Percentiles rank a stretch among this genome's conserved stretches.
phyloP scores from a whole-genome alignment of 108 stramenopile species.

The Mayamaea pseudoterrestris region DNA sequence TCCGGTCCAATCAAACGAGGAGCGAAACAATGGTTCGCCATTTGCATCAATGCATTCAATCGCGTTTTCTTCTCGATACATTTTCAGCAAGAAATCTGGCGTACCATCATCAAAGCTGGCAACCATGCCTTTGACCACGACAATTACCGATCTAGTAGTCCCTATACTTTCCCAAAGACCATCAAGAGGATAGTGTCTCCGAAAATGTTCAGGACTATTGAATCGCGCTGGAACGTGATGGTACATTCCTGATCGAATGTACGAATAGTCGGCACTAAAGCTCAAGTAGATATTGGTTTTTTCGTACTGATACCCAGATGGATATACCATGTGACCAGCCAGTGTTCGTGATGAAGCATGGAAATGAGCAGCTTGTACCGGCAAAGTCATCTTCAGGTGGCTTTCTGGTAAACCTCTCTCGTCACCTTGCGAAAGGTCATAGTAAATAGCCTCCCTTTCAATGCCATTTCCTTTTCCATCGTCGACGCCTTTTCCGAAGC shows the following conservation, averaged over 20 bases:
- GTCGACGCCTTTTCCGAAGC: no score
- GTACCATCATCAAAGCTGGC: no score
- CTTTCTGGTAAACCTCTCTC: background rate
- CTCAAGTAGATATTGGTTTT: background rate
- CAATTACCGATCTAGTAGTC: background rate
- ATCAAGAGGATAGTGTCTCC: constrained; percentile 1
- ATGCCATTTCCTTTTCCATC: background rate
- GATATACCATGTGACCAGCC: background rate
- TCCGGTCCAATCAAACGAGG: no score
- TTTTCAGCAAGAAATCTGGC: no score
- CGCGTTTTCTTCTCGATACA: no score
- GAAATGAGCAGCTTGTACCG: background rate
- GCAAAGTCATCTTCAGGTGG: background rate
- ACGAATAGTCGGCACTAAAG: constrained; percentile 1
- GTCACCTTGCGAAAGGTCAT: background rate
- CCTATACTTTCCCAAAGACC: background rate
- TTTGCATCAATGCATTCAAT: no score
- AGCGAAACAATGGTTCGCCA: no score
- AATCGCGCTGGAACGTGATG: background rate
- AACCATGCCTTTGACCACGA: background rate
- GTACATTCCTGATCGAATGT: background rate
- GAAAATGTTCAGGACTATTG: background rate
- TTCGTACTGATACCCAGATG: background rate
- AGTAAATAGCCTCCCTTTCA: background rate
- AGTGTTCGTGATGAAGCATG: background rate